Base-by-base conservation (phyloP, 441 rosid genomes). In the Corymbia citriodora region DNA sequence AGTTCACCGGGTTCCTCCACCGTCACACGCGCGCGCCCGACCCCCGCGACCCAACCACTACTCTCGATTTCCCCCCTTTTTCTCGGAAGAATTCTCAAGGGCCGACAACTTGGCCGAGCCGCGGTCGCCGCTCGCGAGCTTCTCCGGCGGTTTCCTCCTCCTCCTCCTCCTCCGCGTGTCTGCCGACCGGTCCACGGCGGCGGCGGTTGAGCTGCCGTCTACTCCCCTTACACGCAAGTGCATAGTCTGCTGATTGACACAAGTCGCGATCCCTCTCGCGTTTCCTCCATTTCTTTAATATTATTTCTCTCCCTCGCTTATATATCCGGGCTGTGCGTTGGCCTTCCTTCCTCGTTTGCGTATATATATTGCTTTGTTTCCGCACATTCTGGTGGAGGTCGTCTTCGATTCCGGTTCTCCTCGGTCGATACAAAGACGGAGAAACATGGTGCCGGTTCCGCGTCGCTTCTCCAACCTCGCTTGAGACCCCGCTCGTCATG, bases 401-500 rank as follows among this genome's bases (percentile, higher is more conserved):
- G 29, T 79, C 85, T 40, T 40, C 50, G 52, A 40, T 79, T 79
- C 7, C n/a, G 85, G 52, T 12, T 79, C 52, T 79, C 27, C 29
- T 4, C 10, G 8, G 52, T 21, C 52, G 85, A 79, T 12, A 23
- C 85, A 12, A 11, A 23, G 8, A 11, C 29, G 40, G 18, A 18
- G 14, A 6, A 29, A 45, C 50, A 74, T 79, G 85, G 52, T 23
- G 85, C n/a, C 25, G 29, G 85, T 79, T 23, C n/a, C 52, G n/a
- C 52, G n/a, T 79, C n/a, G 10, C 81, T 89, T 92, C 27, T 89
- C 74, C 48, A 52, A 36, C 88, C 87, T 23, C 85, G 85, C 88
- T 45, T 94, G 92, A 94, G 92, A 94, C 83, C 53, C 70, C 88
- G 72, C 88, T 65, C 55, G 88, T 90, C 92, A 97, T 97, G 99